Conservation (phyloP, 164 flowering plant species). For the Dillenia turbinata region DNA sequence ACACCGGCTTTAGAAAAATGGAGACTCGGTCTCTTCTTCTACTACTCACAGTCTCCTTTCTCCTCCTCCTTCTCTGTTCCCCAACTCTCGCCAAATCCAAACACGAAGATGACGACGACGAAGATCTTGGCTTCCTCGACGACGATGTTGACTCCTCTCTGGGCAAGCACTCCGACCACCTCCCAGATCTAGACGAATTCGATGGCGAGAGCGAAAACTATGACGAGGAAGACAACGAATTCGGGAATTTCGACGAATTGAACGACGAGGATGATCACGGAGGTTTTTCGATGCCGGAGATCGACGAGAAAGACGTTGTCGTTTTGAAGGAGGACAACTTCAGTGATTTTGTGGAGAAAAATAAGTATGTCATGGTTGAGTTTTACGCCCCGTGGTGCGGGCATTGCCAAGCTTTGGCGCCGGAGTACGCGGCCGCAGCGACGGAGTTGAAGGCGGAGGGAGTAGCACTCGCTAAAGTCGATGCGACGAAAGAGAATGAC, state of each 20-base stretch:
- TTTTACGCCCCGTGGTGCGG: constrained; percentile 99
- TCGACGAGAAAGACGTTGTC: constrained; percentile 89
- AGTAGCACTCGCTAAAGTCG: constrained; percentile 76
- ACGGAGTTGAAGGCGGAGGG: constrained; percentile 69
- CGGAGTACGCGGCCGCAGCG: constrained; percentile 92
- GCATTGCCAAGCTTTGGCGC: constrained; percentile 81
- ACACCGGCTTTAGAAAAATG: constrained; percentile 18
- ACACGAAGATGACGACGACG: constrained; percentile 48
- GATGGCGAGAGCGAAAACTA: constrained; percentile 14
- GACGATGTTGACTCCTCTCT: constrained; percentile 13
- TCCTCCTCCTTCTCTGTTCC: constrained; percentile 33
- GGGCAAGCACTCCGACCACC: neutral
- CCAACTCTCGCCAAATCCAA: constrained; percentile 24
- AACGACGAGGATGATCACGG: constrained; percentile 22
- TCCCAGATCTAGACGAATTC: constrained; percentile 13
- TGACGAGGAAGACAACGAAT: constrained; percentile 26
- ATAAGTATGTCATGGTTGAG: constrained; percentile 78
- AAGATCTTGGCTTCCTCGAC: constrained; percentile 66
- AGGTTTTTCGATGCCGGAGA: constrained; percentile 20
- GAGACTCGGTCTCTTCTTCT: constrained; percentile 39
- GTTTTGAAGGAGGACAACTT: constrained; percentile 73
- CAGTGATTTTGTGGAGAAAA: constrained; percentile 55
- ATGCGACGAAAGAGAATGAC: constrained; percentile 76
- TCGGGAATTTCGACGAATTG: constrained; percentile 37
- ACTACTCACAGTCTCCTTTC: constrained; percentile 35